These are phyloP conservation scores for Solanum habrochaites DNA, from an alignment of 257 asterid genomes.

Conservation along the genomic window DNA sequence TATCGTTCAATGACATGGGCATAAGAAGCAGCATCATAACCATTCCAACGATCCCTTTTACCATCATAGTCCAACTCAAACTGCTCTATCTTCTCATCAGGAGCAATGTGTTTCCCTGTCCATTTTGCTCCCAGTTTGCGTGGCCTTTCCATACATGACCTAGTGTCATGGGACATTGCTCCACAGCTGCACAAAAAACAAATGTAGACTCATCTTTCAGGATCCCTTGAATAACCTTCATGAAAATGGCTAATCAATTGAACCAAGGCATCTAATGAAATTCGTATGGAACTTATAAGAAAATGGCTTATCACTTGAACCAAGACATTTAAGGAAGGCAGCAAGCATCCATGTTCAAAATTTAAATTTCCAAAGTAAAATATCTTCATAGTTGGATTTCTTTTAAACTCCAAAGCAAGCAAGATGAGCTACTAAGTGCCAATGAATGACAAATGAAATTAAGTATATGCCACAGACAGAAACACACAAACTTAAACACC, in stretches of 20 bases:
- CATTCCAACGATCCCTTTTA: constrained; percentile 94
- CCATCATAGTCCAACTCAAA: constrained; percentile 95
- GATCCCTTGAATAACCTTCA: not conserved
- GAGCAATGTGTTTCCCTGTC: constrained; percentile 58
- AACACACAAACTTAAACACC: not conserved
- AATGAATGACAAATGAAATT: not conserved
- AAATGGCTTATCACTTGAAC: not conserved
- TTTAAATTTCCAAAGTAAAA: not conserved
- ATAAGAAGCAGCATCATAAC: constrained; percentile 80
- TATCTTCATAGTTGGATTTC: not conserved
- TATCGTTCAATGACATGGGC: constrained; percentile 59
- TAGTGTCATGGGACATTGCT: constrained; percentile 66
- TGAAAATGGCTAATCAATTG: not conserved
- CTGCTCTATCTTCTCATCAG: constrained; percentile 86
- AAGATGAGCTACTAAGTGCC: not conserved
- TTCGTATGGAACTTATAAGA: not conserved
- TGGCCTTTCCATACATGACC: constrained; percentile 76
- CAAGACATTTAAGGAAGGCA: not conserved
- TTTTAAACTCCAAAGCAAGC: not conserved
- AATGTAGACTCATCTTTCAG: not conserved
- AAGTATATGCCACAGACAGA: not conserved
- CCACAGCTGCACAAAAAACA: constrained; percentile 59
- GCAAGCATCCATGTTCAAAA: not conserved
- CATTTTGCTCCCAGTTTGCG: constrained; percentile 73
- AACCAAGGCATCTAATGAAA: not conserved